Evolutionary conservation across 805 yeast species (phyloP), one percentile per base, ranked within the genome.

Genomic region (Torulaspora microellipsoides): DNA sequence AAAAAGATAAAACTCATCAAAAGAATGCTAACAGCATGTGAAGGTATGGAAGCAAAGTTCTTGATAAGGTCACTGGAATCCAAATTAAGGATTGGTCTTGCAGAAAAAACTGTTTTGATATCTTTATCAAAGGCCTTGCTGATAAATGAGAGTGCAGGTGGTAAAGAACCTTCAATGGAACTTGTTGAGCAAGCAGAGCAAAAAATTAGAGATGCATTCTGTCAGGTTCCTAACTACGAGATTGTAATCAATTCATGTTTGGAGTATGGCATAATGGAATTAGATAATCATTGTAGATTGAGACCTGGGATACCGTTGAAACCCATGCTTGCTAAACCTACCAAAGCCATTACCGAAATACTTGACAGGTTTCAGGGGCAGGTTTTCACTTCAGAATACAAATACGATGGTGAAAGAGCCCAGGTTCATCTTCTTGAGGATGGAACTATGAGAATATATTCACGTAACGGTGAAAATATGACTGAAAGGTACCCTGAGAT

Each of bases 321-420:
- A 60, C 99, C 99, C 1, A 93, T 93, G 99, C 77, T 93, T 57
- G 99, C 99, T 6, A 93, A 91, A 60, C 99, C 99, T 2, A 91
- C 98, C 0, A 91, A 93, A 59, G 78, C 96, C 1, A 82, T 93
- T 29, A 77, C 85, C n/a, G 99, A 93, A 60, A 86, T 93, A 1
- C 72, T 93, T 48, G 96, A 93, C 61, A 72, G 95, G 44, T 90
- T 93, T 61, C 85, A 84, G 51, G 88, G 82, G 36, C 83, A 82
- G 53, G 78, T 78, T 45, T 93, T 93, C 59, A 90, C 97, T 0
- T 91, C 97, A 63, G 99, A 93, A 62, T 93, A 90, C 67, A 93
- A 93, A 59, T 93, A 93, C 58, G 99, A 93, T 62, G 99, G 99
- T 35, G 99, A 93, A 67, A 77, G 99, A 55, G 98, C 98, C 0